Base-by-base conservation (phyloP, 805 yeast species). In the Kuraishia capsulata region DNA sequence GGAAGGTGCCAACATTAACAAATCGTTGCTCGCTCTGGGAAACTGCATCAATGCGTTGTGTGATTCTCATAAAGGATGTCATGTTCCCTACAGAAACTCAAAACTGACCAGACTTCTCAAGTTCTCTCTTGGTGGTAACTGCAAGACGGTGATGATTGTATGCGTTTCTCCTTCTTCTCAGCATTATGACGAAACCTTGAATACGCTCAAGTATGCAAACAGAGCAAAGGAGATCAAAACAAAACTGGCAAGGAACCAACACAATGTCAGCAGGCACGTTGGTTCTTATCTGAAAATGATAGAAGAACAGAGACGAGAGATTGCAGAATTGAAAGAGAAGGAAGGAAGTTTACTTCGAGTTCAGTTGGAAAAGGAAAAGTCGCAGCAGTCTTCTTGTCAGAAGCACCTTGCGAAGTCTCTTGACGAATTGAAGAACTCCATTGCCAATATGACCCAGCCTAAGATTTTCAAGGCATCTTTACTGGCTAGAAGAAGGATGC, bases 101-200 rank as follows among this genome's bases (percentile, higher is more conserved):
- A 89, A 89, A 51, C 65, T 90, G 39, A 90, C 97, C 0, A 63
- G 97, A 46, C 64, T 90, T 36, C 68, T 90, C 40, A 87, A 89
- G 54, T 87, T 85, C 53, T 88, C 96, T 0, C 63, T 90, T 11
- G 96, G 96, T 3, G 97, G 97, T 0, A 86, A 87, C 53, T 90
- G 97, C 59, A 82, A 84, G 54, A 90, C 97, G 0, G 89, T 87
- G 4, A 90, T 90, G 97, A 85, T 90, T 46, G 97, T 88, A 2
- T 90, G 97, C 59, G 73, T 90, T 3, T 81, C 94, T 3, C 97
- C 97, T 0, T 82, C 88, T 42, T 74, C 84, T 23, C 69, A 67
- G 33, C 97, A 90, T 57, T 88, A 87, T 56, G 97, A 90, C 52
- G 97, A 90, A 53, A 89, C 97, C 1, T 64, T 85, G 38, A 90